Conservation (phyloP, 768 basidiomycete genomes). For the Solioccasus polychromus region DNA sequence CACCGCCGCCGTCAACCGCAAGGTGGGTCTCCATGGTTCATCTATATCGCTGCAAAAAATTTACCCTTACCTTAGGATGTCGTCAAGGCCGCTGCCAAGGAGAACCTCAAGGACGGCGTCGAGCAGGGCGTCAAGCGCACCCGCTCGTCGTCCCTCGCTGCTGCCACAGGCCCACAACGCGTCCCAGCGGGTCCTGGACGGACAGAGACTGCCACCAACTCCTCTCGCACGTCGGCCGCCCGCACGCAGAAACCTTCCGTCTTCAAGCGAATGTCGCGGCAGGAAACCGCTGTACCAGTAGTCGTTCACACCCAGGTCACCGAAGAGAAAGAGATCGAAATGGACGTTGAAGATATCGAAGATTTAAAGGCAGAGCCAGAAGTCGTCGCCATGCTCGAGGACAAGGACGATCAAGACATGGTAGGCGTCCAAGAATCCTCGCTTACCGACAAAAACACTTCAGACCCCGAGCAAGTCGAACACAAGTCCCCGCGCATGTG, state of each 20-base stretch:
- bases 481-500: constrained; percentile 54
- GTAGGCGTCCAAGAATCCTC: constrained; percentile 43
- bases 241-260: constrained; percentile 32
- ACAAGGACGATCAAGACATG: constrained; percentile 66
- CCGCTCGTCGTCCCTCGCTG: constrained; percentile 64
- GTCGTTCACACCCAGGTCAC: constrained; percentile 38
- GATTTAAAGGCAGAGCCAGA: constrained; percentile 41
- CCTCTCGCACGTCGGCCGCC: constrained; percentile 32
- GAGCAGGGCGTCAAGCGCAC: constrained; percentile 57
- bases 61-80: constrained; percentile 26
- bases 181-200: constrained; percentile 64
- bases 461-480: constrained; percentile 35
- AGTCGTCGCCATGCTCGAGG: constrained; percentile 37
- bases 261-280: constrained; percentile 42
- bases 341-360: constrained; percentile 54
- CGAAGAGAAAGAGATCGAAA: constrained; percentile 52
- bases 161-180: constrained; percentile 61
- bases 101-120: constrained; percentile 48
- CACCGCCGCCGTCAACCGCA: constrained; percentile 72
- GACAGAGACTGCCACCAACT: constrained; percentile 41
- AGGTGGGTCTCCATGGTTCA: constrained; percentile 40
- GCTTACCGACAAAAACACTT: constrained; percentile 45
- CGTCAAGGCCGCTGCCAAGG: constrained; percentile 54
- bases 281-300: constrained; percentile 42
- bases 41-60: constrained; percentile 2